These are phyloP conservation scores for Sporormia fimetaria DNA, from an alignment of 495 filamentous ascomycete genomes.

Conservation along the genomic window DNA sequence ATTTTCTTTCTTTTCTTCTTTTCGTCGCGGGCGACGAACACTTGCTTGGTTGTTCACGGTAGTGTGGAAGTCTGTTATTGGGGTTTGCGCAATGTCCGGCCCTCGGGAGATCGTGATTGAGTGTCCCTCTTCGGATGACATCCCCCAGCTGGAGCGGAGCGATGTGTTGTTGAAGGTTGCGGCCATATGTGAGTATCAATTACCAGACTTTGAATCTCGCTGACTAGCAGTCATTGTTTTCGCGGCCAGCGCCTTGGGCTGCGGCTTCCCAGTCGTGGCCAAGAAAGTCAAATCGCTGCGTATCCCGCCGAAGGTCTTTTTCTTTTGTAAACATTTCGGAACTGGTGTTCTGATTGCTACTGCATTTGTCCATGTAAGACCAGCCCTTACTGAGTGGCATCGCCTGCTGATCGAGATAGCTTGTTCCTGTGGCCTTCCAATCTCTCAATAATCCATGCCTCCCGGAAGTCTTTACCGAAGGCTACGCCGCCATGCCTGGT, in stretches of 20 bases:
- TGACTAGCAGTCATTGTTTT: conserved; percentile 34
- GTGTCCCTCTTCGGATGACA: no score
- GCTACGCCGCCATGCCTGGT: conserved; percentile 49
- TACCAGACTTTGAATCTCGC: no score
- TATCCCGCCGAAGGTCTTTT: conserved; percentile 43
- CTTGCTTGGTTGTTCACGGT: neutral
- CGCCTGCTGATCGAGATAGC: conserved; percentile 23
- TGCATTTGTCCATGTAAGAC: conserved; percentile 26
- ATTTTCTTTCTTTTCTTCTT: conserved; percentile 14
- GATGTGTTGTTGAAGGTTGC: conserved; percentile 41
- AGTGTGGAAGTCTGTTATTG: no score
- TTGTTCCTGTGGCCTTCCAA: conserved; percentile 47
- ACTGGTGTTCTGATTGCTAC: conserved; percentile 28
- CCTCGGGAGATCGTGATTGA: no score
- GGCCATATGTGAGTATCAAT: conserved; percentile 42
- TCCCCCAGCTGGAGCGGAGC: no score
- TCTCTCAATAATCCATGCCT: conserved; percentile 49
- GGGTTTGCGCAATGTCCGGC: no score
- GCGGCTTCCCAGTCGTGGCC: conserved; percentile 42
- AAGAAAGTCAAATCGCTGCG: conserved; percentile 46
- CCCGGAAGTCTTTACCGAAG: conserved; percentile 42
- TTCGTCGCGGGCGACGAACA: conserved; percentile 19
- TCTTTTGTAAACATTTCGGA: conserved; percentile 38
- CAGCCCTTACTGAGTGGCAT: neutral
- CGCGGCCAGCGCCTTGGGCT: conserved; percentile 15